These are phyloP conservation scores for Auriculariales sp. DNA, from an alignment of 768 basidiomycete species.

Conservation along the genomic window DNA sequence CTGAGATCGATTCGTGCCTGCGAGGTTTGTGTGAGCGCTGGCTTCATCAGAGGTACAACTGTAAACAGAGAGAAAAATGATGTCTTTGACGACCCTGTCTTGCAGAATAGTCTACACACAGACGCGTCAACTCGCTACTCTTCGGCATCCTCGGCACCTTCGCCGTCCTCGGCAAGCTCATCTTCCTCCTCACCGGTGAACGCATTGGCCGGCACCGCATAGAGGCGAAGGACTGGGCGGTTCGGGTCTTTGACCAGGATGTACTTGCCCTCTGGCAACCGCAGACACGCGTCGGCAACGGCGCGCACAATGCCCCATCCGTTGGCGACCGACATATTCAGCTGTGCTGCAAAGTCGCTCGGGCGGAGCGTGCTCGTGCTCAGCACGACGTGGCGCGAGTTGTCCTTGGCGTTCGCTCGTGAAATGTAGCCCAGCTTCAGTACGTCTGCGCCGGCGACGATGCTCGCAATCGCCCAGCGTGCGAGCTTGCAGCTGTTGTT, in stretches of 20 bases:
- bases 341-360: constrained; percentile 83
- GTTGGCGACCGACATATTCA: constrained; percentile 88
- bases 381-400: constrained; percentile 88
- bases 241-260: constrained; percentile 96
- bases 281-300: constrained; percentile 86
- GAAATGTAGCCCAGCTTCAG: constrained; percentile 99
- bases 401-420: constrained; percentile 84
- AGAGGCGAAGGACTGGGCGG: constrained; percentile 89
- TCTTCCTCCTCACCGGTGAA: constrained; percentile 70
- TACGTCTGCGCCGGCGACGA: constrained; percentile 86
- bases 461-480: constrained; percentile 91
- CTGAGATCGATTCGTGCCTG: too few relatives aligned
- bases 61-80: too few relatives aligned
- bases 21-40: too few relatives aligned
- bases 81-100: too few relatives aligned
- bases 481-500: constrained; percentile 97
- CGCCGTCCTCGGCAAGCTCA: constrained; percentile 25
- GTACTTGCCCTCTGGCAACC: constrained; percentile 97
- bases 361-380: constrained; percentile 93
- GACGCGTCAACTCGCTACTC: not conserved
- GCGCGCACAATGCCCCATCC: constrained; percentile 98
- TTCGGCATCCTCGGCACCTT: constrained; percentile 23
- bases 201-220: constrained; percentile 77
- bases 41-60: too few relatives aligned
- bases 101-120: too few relatives aligned